Conservation (phyloP, 805 yeast species). For the Zygosaccharomyces bailii region DNA sequence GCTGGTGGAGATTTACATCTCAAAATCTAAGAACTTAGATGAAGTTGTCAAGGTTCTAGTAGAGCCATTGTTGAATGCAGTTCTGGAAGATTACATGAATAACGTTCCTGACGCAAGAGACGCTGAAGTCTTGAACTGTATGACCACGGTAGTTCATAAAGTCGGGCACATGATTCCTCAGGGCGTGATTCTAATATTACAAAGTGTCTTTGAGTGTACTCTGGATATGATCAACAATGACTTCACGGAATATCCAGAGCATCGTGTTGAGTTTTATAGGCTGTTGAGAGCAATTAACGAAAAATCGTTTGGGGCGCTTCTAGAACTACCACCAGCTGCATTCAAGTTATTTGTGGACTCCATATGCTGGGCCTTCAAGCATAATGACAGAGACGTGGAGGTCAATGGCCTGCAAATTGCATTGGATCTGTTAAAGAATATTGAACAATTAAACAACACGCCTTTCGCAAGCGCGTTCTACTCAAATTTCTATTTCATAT, state of each 20-base stretch:
- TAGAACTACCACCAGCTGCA: slow-evolving; percentile 86
- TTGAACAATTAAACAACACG: slow-evolving; percentile 65
- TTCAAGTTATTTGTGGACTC: slow-evolving; percentile 90
- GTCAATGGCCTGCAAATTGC: slow-evolving; percentile 84
- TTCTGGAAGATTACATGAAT: slow-evolving; percentile 80
- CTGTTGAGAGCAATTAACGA: slow-evolving; percentile 81
- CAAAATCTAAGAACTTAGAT: slow-evolving; percentile 80
- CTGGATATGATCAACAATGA: slow-evolving; percentile 93
- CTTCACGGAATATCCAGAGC: slow-evolving; percentile 95
- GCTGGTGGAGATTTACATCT: slow-evolving; percentile 81
- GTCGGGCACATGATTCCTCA: slow-evolving; percentile 87
- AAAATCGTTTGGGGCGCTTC: slow-evolving; percentile 79
- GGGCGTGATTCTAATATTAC: slow-evolving; percentile 81
- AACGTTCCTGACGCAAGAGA: slow-evolving; percentile 96
- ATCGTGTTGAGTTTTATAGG: slow-evolving; percentile 92
- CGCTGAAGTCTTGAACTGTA: slow-evolving; percentile 94
- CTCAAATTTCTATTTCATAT: slow-evolving; percentile 82
- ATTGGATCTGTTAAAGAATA: slow-evolving; percentile 77
- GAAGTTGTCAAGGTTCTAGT: slow-evolving; percentile 80
- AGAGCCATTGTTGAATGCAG: slow-evolving; percentile 78
- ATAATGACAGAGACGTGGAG: slow-evolving; percentile 95
- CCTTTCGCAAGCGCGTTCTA: slow-evolving; percentile 83
- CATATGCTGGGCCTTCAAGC: slow-evolving; percentile 97
- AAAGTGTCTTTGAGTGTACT: slow-evolving; percentile 90
- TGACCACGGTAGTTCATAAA: slow-evolving; percentile 82